Evolutionary conservation across 805 yeast species (phyloP), one percentile per base, ranked within the genome.

Genomic region (Candida dajiaensis): DNA sequence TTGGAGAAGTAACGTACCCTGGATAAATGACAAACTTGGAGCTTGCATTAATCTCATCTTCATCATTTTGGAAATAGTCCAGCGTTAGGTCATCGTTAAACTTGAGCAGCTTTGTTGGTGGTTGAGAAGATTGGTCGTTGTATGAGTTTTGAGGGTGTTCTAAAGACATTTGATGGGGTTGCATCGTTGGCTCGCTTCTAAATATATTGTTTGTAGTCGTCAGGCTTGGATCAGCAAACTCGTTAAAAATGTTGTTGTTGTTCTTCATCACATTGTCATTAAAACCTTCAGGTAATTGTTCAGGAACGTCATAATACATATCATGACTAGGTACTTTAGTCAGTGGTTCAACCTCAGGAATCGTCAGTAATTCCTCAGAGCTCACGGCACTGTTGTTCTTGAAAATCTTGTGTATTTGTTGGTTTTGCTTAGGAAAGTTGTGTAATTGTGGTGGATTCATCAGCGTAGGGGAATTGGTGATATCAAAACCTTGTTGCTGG

Each of bases 71-170:
- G 38, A 57, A 58, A 43, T 58, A 57, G 25, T 56, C 62, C 31
- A 58, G 42, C 2, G 56, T 49, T 9, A 58, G 45, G 36, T 59
- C 63, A 28, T 59, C 62, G 41, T 59, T 59, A 43, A 59, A 59
- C 44, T 59, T 59, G 39, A 59, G 38, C n/a, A 59, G 41, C 40
- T 51, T 48, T 10, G 48, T 38, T 19, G 47, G 49, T 15, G 42
- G 36, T 33, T 44, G 47, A 29, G 50, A 46, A 20, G 38, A 39
- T 8, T 38, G 45, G 15, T 44, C 21, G 20, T 25, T 13, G n/a
- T 26, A 29, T 31, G 42, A 18, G 25, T 37, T 28, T 36, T 41
- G 42, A 22, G 33, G 29, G 15, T 31, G 38, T 15, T 38, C 18
- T 35, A 11, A 8, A 7, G 16, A 29, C 21, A 38, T 18, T 35